Conservation (phyloP, 768 basidiomycete species). For the Termitomyces heimii region DNA sequence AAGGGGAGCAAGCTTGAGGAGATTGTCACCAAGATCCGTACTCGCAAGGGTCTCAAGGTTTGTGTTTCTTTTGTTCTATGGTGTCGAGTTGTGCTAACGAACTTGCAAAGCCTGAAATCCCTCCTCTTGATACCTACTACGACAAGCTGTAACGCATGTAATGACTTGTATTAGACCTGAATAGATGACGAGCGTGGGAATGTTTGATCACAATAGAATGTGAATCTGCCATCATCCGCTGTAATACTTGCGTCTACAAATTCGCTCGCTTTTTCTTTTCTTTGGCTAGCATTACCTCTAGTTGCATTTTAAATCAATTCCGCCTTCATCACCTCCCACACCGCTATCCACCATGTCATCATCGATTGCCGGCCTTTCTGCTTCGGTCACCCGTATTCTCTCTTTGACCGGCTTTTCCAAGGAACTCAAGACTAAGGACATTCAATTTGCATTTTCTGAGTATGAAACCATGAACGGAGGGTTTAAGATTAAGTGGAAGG, state of each 20-base stretch:
- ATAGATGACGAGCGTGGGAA: constrained; percentile 13
- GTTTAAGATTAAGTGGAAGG: constrained; percentile 98
- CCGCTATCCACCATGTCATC: constrained; percentile 49
- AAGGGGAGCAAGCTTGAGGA: constrained; percentile 91
- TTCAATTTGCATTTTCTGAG: constrained; percentile 84
- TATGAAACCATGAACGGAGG: constrained; percentile 86
- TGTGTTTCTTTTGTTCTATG: constrained; percentile 2
- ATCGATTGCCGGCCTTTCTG: constrained; percentile 78
- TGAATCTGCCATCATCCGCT: constrained; percentile 2
- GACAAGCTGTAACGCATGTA: constrained; percentile 90
- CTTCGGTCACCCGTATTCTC: constrained; percentile 94
- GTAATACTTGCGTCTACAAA: constrained; percentile 14
- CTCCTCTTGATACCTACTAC: constrained; percentile 84
- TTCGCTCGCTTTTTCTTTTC: constrained; percentile 17
- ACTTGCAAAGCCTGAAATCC: constrained; percentile 69
- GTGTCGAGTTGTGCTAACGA: constrained; percentile 6
- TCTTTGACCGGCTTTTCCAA: constrained; percentile 89
- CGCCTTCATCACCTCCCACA: constrained; percentile 14
- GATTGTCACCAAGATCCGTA: constrained; percentile 75
- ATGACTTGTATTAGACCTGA: constrained; percentile 13
- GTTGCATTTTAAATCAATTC: constrained; percentile 13
- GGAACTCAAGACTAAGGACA: constrained; percentile 96
- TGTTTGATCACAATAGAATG: background rate
- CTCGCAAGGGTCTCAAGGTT: constrained; percentile 94
- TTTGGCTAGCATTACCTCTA: constrained; percentile 9